Conservation (phyloP, 2,329 filamentous ascomycete genomes). For the Microcyclosporella mali region DNA sequence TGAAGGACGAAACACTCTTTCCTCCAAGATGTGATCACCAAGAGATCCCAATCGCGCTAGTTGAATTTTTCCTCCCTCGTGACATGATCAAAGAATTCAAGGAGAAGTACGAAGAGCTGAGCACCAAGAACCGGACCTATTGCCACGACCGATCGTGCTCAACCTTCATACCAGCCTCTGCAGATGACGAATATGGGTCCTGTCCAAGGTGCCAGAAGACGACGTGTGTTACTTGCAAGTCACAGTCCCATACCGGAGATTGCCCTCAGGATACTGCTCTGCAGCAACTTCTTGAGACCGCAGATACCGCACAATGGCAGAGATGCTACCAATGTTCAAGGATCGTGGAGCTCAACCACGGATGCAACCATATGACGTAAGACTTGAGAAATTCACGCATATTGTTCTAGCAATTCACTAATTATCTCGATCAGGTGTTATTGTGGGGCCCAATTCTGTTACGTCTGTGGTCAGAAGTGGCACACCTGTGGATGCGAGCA, state of each 20-base stretch:
- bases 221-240: constrained; percentile 52
- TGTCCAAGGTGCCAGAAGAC: constrained; percentile 39
- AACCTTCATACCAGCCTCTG: constrained; percentile 39
- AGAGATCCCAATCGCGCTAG: constrained; percentile 35
- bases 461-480: constrained; percentile 24
- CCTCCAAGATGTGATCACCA: constrained; percentile 50
- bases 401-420: background rate
- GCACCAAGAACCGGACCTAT: constrained; percentile 46
- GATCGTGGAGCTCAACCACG: constrained; percentile 46
- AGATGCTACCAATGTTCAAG: constrained; percentile 43
- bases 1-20: constrained; percentile 48
- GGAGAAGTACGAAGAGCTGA: constrained; percentile 45
- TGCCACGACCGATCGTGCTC: constrained; percentile 44
- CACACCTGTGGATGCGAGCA: constrained; percentile 22
- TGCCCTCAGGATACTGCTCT: constrained; percentile 43
- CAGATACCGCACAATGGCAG: constrained; percentile 45
- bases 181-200: constrained; percentile 31
- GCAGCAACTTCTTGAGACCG: constrained; percentile 38
- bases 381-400: constrained; percentile 27
- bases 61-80: constrained; percentile 33
- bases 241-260: constrained; percentile 38
- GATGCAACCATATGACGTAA: constrained; percentile 56
- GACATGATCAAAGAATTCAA: constrained; percentile 35
- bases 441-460: constrained; percentile 29
- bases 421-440: constrained; percentile 18